Evolutionary conservation across 1,139 yeast genomes (phyloP), one percentile per base, ranked within the genome.

Genomic region (Hemisphaericaspora xylanilytica): DNA sequence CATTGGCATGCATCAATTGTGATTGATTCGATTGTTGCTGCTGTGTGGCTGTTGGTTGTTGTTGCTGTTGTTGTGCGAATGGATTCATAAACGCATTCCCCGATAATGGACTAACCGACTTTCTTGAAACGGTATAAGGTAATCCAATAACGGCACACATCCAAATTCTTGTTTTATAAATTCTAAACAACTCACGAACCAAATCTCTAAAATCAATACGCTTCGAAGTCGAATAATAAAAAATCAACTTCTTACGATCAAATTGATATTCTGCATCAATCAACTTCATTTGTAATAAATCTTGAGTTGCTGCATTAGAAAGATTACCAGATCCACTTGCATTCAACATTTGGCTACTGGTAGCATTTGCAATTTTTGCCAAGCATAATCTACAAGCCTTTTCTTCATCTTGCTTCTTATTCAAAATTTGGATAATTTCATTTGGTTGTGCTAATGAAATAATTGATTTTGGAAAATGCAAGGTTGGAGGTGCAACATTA

Each of bases 121-220:
- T 45, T 33, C 45, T 44, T 16, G 42, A 34, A 12, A 47, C 28
- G 32, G 39, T 41, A 46, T 52, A 62, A 11, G 69, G 68, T 27
- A 61, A 50, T 5, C 68, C 69, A 42, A 51, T 57, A 17, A 89
- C 88, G 3, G 97, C 95, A 68, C 97, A 90, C 81, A 90, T 80
- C 98, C 98, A 94, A 53, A 92, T 92, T 53, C 98, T 76, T 1
- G 97, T 92, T 65, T 92, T 92, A 73, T 89, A 92, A 43, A 88
- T 85, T 55, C 95, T 79, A 70, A 92, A 92, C 47, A 92, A 68
- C 54, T 92, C 97, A 49, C 94, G 80, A 37, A 92, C 96, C 60
- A 94, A 75, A 45, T 87, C 96, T 52, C 98, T 74, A 60, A 92
- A 92, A 62, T 92, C 98, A 44, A 92, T 85, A 54, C 98, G 75